Evolutionary conservation across 1,139 yeast species (phyloP).

Genomic region (Scheffersomyces stambukii): DNA sequence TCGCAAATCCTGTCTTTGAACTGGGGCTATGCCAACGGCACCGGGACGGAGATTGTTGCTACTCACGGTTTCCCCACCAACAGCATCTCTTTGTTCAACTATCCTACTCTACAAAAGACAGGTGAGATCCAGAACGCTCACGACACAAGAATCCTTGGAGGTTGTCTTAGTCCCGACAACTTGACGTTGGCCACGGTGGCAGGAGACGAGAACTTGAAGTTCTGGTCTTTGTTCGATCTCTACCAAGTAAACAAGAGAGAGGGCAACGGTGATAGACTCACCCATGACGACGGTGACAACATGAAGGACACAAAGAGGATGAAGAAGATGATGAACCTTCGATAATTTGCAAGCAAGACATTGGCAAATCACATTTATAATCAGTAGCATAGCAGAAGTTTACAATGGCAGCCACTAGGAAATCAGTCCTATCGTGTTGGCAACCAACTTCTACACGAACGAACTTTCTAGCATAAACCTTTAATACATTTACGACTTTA

Average conservation of each 20-base stretch:
- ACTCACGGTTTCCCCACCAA: constrained; percentile 94
- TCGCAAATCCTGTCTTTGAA: constrained; percentile 89
- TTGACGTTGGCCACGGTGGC: constrained; percentile 91
- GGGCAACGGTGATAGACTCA: constrained; percentile 7
- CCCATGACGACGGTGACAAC: constrained; percentile 17
- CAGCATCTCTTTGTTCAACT: constrained; percentile 77
- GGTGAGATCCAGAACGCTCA: constrained; percentile 88
- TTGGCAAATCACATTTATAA: too few species aligned
- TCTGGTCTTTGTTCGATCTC: constrained; percentile 85
- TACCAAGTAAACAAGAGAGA: constrained; percentile 30
- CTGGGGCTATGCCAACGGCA: constrained; percentile 79
- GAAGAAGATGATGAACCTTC: constrained; percentile 14
- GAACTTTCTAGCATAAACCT: too few species aligned
- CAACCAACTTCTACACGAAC: too few species aligned
- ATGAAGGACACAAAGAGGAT: constrained; percentile 14
- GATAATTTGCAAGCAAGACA: too few species aligned
- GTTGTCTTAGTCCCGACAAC: constrained; percentile 87
- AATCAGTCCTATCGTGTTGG: too few species aligned
- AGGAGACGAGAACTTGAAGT: constrained; percentile 93
- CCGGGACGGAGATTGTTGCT: constrained; percentile 83
- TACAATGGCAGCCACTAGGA: too few species aligned
- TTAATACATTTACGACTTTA: too few species aligned
- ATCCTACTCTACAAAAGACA: constrained; percentile 81
- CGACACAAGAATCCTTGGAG: constrained; percentile 80
- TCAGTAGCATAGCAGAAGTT: too few species aligned